A percentile compares a stretch with the other conserved stretches of the same genome.
Evolutionary conservation across 2,329 filamentous ascomycete species (phyloP).

Genomic region (Fusarium stilboides): DNA sequence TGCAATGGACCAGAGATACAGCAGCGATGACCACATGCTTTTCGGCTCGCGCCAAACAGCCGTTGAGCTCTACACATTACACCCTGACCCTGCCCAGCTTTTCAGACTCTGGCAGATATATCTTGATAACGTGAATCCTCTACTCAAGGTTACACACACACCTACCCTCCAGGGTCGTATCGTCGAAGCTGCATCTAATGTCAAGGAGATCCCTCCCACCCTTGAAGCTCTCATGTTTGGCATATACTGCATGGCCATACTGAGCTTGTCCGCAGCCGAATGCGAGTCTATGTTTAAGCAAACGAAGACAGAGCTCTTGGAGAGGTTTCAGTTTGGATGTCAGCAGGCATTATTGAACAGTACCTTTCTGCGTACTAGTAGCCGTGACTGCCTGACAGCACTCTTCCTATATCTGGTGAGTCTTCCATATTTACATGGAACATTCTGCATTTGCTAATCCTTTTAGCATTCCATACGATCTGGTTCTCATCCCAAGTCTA

Average conservation of each 20-base stretch:
- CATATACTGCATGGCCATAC: slow-evolving; percentile 62
- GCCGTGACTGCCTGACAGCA: slow-evolving; percentile 69
- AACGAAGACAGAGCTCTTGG: slow-evolving; percentile 58
- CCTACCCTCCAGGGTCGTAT: slow-evolving; percentile 68
- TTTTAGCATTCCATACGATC: slow-evolving; percentile 63
- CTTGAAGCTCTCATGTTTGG: slow-evolving; percentile 72
- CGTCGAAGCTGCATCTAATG: slow-evolving; percentile 63
- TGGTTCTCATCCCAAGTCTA: slow-evolving; percentile 63
- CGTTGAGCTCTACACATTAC: slow-evolving; percentile 65
- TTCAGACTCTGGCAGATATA: slow-evolving; percentile 71
- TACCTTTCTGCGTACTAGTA: slow-evolving; percentile 64
- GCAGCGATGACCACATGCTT: slow-evolving; percentile 64
- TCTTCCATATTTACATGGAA: background rate
- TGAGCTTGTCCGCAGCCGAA: slow-evolving; percentile 60
- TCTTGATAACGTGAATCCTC: slow-evolving; percentile 70
- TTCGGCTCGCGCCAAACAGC: slow-evolving; percentile 62
- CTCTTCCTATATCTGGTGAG: slow-evolving; percentile 70
- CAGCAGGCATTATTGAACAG: slow-evolving; percentile 69
- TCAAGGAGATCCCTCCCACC: slow-evolving; percentile 55
- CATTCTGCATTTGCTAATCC: background rate
- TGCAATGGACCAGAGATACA: slow-evolving; percentile 61
- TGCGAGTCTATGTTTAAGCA: slow-evolving; percentile 60
- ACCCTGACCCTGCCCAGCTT: slow-evolving; percentile 63
- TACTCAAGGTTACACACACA: slow-evolving; percentile 72
- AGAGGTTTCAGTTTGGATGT: slow-evolving; percentile 63